Percentiles rank a stretch among this genome's conserved stretches.
Conservation (phyloP, 768 basidiomycete species). For the Auricularia heimuer region DNA sequence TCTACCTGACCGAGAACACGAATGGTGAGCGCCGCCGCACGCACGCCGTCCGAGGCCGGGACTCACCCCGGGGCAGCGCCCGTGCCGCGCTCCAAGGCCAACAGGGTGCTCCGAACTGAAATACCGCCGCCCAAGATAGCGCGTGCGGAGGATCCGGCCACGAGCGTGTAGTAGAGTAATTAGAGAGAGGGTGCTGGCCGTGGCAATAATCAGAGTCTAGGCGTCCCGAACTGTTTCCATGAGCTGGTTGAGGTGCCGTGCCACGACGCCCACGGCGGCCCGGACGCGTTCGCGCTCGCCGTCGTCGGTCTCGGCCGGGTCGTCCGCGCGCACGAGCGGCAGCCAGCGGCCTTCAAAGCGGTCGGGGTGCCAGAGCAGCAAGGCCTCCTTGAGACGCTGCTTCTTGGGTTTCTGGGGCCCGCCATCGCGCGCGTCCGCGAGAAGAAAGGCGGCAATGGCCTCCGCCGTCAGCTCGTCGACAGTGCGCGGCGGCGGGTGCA, state of each 20-base stretch:
- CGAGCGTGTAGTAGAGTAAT: background rate
- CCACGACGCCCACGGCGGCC: conserved; percentile 64
- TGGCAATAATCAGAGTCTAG: background rate
- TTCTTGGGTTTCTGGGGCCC: conserved; percentile 21
- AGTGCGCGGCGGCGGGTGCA: conserved; percentile 17
- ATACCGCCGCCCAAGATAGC: conserved; percentile 29
- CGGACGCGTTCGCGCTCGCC: conserved; percentile 54
- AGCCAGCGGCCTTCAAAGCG: conserved; percentile 65
- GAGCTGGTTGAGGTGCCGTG: conserved; percentile 60
- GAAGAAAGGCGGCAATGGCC: conserved; percentile 48
- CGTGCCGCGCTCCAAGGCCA: conserved; percentile 76
- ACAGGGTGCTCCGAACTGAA: conserved; percentile 76
- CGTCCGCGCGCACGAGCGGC: conserved; percentile 37
- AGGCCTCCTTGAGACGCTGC: conserved; percentile 67
- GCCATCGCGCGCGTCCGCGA: conserved; percentile 20
- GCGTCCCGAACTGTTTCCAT: conserved; percentile 23
- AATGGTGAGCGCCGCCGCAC: conserved; percentile 51
- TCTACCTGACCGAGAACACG: conserved; percentile 87
- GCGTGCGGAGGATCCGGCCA: background rate
- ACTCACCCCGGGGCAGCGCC: conserved; percentile 49
- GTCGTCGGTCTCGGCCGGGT: conserved; percentile 22
- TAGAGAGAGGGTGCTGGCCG: too few relatives aligned
- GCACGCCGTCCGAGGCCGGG: conserved; percentile 2
- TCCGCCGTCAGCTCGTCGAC: conserved; percentile 46
- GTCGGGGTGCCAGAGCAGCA: conserved; percentile 76